A percentile compares a stretch with the other conserved stretches of the same genome.
These are phyloP conservation scores for Penstemon newberryi DNA, from an alignment of 257 asterid species.

Conservation along the genomic window DNA sequence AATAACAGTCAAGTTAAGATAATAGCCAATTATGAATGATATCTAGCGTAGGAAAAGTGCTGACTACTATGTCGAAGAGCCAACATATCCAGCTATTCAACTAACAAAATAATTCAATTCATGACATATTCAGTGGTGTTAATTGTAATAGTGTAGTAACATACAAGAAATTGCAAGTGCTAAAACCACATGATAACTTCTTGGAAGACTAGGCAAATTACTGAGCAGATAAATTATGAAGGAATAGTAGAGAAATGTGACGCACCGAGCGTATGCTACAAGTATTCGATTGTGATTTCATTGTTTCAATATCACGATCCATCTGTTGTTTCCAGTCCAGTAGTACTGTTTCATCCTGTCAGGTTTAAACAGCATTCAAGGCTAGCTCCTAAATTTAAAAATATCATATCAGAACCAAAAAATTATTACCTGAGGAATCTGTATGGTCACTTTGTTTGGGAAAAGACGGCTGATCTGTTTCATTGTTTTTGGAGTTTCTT, in stretches of 20 bases:
- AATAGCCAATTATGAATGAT: not conserved
- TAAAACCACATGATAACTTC: not conserved
- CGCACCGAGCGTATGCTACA: constrained; percentile 73
- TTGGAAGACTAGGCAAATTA: not conserved
- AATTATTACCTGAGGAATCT: constrained; percentile 80
- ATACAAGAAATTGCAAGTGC: not conserved
- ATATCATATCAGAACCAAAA: constrained; percentile 11
- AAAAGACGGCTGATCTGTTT: constrained; percentile 87
- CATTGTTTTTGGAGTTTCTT: constrained; percentile 81
- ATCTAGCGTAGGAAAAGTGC: not conserved
- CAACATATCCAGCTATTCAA: constrained; percentile 14
- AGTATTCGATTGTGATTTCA: constrained; percentile 78
- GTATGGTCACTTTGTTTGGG: constrained; percentile 88
- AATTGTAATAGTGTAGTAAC: not conserved
- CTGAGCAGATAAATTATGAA: constrained; percentile 1
- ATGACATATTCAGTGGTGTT: not conserved
- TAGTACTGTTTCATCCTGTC: constrained; percentile 74
- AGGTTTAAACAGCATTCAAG: constrained; percentile 22
- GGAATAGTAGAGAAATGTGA: constrained; percentile 15
- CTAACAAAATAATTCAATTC: not conserved
- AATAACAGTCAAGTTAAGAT: not conserved
- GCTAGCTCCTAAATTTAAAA: constrained; percentile 11
- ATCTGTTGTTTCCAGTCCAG: constrained; percentile 84
- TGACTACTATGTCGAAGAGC: constrained; percentile 2
- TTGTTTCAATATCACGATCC: constrained; percentile 80